A percentile compares a stretch with the other conserved stretches of the same genome.
Evolutionary conservation across 2,329 filamentous ascomycete species (phyloP).

Genomic region (Bipolaris gigantea): DNA sequence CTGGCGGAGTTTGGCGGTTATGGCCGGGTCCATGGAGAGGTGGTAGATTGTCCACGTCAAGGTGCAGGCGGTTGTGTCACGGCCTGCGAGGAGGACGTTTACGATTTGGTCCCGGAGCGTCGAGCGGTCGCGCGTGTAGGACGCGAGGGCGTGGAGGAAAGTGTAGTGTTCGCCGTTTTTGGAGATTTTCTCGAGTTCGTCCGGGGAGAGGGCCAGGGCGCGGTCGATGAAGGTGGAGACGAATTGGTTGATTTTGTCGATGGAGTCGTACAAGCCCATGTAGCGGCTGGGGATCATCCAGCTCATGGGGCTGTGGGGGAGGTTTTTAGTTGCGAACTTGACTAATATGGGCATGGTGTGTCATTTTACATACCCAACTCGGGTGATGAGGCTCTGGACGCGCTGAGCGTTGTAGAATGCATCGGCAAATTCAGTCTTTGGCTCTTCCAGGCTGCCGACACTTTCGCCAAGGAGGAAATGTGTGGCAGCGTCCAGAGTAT

Average conservation of each 20-base stretch:
- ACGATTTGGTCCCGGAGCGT: conserved; percentile 80
- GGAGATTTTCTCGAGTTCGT: conserved; percentile 72
- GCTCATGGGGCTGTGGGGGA: conserved; percentile 57
- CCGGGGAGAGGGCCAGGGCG: conserved; percentile 67
- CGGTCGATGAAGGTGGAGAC: conserved; percentile 77
- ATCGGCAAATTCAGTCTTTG: conserved; percentile 70
- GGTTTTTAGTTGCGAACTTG: conserved; percentile 10
- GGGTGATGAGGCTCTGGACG: conserved; percentile 68
- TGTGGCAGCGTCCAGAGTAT: conserved; percentile 79
- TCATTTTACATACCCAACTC: conserved; percentile 57
- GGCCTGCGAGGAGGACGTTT: conserved; percentile 74
- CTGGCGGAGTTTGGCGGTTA: conserved; percentile 67
- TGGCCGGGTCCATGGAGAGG: conserved; percentile 69
- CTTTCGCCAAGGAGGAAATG: conserved; percentile 83
- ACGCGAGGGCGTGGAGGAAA: conserved; percentile 82
- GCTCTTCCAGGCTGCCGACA: conserved; percentile 63
- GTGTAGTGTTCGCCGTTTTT: conserved; percentile 75
- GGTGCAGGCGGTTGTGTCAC: conserved; percentile 83
- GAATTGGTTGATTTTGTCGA: conserved; percentile 74
- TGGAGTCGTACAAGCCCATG: conserved; percentile 61
- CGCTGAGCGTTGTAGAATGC: conserved; percentile 80
- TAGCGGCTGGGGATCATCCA: conserved; percentile 64
- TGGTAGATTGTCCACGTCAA: conserved; percentile 84
- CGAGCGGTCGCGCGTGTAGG: conserved; percentile 68
- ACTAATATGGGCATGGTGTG: neutral